A percentile compares a stretch with the other conserved stretches of the same genome.
Conservation (phyloP, 108 stramenopile genomes). For the Cyclotella choctawhatcheeana region DNA sequence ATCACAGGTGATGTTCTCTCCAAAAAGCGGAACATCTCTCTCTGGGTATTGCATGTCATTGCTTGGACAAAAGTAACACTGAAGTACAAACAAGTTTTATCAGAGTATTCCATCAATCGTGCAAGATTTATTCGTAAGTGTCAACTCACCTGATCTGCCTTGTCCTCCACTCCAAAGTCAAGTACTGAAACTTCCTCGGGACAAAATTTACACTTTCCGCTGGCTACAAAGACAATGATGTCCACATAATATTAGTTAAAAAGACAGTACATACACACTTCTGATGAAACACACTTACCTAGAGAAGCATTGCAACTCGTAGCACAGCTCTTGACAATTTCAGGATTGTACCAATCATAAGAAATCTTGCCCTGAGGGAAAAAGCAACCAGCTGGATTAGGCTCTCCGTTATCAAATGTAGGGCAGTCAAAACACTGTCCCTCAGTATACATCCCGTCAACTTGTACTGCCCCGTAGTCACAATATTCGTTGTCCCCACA, state of each 20-base stretch:
- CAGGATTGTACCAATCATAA: slow-evolving; percentile 2
- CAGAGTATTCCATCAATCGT: no score
- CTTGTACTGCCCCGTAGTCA: no score
- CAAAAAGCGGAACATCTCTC: slow-evolving; percentile 7
- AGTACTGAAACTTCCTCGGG: not conserved
- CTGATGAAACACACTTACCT: no score
- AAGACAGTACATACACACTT: no score
- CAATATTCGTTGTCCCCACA: no score
- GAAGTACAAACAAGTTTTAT: no score
- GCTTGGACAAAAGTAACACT: slow-evolving; percentile 7
- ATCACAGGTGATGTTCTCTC: not conserved
- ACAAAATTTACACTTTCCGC: not conserved
- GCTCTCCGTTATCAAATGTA: not conserved
- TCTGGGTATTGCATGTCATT: slow-evolving; percentile 17
- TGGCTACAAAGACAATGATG: no score
- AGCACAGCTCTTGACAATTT: slow-evolving; percentile 11
- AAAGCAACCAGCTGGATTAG: not conserved
- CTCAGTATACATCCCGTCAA: no score
- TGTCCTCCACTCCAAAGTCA: slow-evolving; percentile 9
- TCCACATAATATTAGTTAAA: no score
- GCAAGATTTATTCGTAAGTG: no score
- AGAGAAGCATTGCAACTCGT: not conserved
- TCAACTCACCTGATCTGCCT: no score
- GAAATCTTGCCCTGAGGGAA: not conserved
- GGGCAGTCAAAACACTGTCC: no score